Percentiles rank a stretch among this genome's conserved stretches.
Evolutionary conservation across 441 rosid genomes (phyloP).

Genomic region (Erodium chrysanthum): DNA sequence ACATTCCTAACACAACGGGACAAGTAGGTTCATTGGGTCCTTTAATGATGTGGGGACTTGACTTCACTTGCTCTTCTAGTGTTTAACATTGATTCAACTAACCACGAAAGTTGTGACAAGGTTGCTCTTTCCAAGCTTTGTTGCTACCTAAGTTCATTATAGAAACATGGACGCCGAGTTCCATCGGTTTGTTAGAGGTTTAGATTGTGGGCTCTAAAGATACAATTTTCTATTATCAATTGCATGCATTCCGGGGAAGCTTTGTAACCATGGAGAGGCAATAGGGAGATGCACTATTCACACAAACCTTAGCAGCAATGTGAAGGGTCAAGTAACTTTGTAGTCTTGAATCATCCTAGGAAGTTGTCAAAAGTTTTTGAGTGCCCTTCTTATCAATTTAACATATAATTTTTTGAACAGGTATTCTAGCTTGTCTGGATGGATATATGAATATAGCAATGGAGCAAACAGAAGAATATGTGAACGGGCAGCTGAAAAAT

Average conservation of each 20-base stretch:
- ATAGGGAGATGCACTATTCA: neutral
- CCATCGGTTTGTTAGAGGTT: neutral
- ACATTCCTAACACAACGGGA: neutral
- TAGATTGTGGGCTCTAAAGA: neutral
- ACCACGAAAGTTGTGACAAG: too few species aligned
- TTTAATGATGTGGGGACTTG: neutral
- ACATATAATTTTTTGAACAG: conserved; percentile 25
- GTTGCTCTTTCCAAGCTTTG: too few species aligned
- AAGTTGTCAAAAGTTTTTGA: too few species aligned
- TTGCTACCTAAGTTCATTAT: too few species aligned
- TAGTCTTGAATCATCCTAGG: neutral
- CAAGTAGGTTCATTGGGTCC: neutral
- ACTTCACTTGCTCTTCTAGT: neutral
- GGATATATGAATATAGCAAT: conserved; percentile 86
- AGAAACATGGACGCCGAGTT: neutral
- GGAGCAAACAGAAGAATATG: conserved; percentile 78
- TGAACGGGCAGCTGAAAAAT: conserved; percentile 58
- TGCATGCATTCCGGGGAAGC: neutral
- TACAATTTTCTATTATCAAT: neutral
- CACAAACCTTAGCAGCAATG: neutral
- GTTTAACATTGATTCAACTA: too few species aligned
- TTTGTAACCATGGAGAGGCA: neutral
- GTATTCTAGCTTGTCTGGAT: conserved; percentile 75
- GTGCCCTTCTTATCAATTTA: neutral
- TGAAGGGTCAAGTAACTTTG: neutral